Conservation (phyloP, 495 filamentous ascomycete species). For the Lasiosphaeris hirsuta region DNA sequence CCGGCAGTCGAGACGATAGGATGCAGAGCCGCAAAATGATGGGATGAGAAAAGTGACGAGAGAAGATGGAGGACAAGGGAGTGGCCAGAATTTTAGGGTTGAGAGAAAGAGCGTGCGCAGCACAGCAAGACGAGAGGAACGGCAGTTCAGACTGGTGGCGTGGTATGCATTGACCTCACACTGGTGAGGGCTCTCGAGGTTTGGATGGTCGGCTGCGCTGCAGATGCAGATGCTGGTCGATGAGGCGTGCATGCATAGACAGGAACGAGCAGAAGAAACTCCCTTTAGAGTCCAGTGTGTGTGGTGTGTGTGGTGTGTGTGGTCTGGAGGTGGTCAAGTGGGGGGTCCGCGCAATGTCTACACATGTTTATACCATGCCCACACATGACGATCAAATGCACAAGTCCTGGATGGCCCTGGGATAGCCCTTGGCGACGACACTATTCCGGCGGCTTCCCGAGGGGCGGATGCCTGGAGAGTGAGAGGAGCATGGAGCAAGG, state of each 20-base stretch:
- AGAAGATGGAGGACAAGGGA: conserved; percentile 5
- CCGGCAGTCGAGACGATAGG: conserved; percentile 29
- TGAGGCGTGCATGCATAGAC: background rate
- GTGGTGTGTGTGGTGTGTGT: too few species aligned
- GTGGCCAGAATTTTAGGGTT: conserved; percentile 3
- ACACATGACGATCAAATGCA: conserved; percentile 10
- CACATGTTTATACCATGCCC: too few species aligned
- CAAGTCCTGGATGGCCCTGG: background rate
- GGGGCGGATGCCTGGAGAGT: background rate
- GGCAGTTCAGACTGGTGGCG: background rate
- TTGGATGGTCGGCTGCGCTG: conserved; percentile 11
- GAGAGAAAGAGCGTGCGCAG: conserved; percentile 6
- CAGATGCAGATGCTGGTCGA: conserved; percentile 3
- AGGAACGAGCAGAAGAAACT: background rate
- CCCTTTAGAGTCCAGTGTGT: too few species aligned
- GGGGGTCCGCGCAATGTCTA: too few species aligned
- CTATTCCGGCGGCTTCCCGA: conserved; percentile 8
- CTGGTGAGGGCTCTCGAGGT: conserved; percentile 2
- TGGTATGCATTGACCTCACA: conserved; percentile 14
- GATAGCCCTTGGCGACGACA: background rate
- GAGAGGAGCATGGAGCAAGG: conserved; percentile 11
- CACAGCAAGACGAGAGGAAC: background rate
- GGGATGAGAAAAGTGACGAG: background rate
- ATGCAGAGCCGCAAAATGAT: background rate
- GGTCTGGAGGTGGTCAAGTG: too few species aligned